phyloP scores from a whole-genome alignment of 768 basidiomycete genomes.

The Amanita rubescens region DNA sequence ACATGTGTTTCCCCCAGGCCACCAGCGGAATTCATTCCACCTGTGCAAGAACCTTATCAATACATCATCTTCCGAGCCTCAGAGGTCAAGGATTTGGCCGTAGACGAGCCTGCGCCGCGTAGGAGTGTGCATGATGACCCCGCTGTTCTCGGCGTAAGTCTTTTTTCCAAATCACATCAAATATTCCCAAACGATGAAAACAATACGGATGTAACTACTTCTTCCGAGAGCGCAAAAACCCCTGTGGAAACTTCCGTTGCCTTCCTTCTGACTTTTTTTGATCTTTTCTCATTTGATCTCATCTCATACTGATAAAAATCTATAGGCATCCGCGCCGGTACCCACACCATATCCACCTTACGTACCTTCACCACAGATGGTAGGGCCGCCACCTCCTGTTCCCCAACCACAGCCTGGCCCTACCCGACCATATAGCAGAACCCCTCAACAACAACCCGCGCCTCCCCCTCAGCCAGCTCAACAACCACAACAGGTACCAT shows the following conservation, averaged over 20 bases:
- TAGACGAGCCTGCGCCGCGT: constrained; percentile 57
- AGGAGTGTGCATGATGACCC: constrained; percentile 78
- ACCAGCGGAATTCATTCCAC: constrained; percentile 72
- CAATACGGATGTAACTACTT: constrained; percentile 24
- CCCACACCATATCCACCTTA: constrained; percentile 15
- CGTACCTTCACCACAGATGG: constrained; percentile 17
- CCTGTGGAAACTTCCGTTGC: constrained; percentile 51
- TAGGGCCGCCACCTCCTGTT: constrained; percentile 11
- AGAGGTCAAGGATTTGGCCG: constrained; percentile 84
- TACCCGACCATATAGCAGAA: constrained; percentile 12
- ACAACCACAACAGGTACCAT: not conserved
- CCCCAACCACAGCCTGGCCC: constrained; percentile 22
- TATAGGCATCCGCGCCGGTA: constrained; percentile 43
- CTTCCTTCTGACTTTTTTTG: constrained; percentile 49
- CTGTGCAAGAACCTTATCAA: constrained; percentile 75
- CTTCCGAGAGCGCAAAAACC: constrained; percentile 32
- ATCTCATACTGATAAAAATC: not conserved
- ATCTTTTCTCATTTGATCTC: not conserved
- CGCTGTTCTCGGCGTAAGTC: constrained; percentile 70
- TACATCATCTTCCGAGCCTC: constrained; percentile 90
- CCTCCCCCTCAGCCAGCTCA: not conserved
- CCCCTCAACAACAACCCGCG: constrained; percentile 7
- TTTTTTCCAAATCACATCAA: constrained; percentile 18
- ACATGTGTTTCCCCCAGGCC: constrained; percentile 35
- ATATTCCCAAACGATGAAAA: constrained; percentile 21